Evolutionary conservation across 257 asterid species (phyloP), one percentile per base, ranked within the genome.

Genomic region (Prunella vulgaris): DNA sequence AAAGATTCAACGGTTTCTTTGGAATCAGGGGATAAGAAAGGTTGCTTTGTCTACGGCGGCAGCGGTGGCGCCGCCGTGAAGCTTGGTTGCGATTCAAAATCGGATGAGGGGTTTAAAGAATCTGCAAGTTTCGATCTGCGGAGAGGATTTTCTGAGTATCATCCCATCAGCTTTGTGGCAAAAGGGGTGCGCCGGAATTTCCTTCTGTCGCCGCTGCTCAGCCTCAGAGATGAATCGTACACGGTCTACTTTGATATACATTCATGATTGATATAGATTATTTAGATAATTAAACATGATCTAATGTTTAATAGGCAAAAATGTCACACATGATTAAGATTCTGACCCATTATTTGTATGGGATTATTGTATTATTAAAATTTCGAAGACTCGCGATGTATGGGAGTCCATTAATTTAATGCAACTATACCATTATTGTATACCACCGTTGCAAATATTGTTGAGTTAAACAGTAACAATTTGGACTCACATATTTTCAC

Each of bases 151-250:
- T 81, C 77, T 38, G 82, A 84, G 71, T 93, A 93, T 75, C 84
- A 90, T 82, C 96, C 96, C 0, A 81, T 93, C 18, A 90, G 96
- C 71, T 93, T 93, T 58, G 84, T 86, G 62, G 96, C 87, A 18
- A 87, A 80, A 78, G 99, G 99, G 46, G 7, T 78, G 24, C 21
- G 54, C 0, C 81, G 95, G 71, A 84, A 77, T 73, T 93, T 82
- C 35, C 73, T 90, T 17, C 64, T 93, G 72, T 72, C 77, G 60
- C 97, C 99, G 6, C 80, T 93, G 56, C 76, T 83, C 22, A 82
- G 96, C 84, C 25, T 90, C 8, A 88, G 80, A 72, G 99, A 93
- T 78, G 97, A 93, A 78, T 81, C 81, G 37, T 93, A 93, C 85
- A 88, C 96, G 5, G 94, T 93, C 10, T 93, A 93, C 74, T 90